Base-by-base conservation (phyloP, 768 basidiomycete genomes). In the Suillus bovinus region DNA sequence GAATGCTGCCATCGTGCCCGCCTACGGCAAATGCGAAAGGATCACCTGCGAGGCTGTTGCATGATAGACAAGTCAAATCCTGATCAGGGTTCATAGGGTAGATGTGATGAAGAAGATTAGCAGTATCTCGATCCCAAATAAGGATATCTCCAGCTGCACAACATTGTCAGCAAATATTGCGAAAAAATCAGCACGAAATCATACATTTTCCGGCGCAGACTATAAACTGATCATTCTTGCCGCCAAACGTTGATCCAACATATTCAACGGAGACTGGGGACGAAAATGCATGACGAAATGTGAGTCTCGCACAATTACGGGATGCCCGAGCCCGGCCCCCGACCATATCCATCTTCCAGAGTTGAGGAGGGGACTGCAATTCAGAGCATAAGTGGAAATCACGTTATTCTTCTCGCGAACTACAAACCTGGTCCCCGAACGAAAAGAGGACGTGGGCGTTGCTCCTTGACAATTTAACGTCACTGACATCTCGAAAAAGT, bases 91-190 rank as follows among this genome's bases (percentile, higher is more conserved):
- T 77, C 69, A 86, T 87, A 34, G 86, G 81, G 11, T 82, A 84
- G 67, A 94, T 81, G 65, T 86, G 82, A 64, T 91, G 90, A 4
- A 94, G 78, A 1, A 91, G 76, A 6, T 84, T 81, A 6, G 84
- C 92, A 16, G 89, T 88, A 73, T 93, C 90, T 64, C 86, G 84
- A 69, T 94, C 92, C 92, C 92, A 94, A 17, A 93, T 90, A 68
- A 90, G 87, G 24, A 94, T 87, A 68, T 93, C 89, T 5, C 92
- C 92, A 63, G 84, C 91, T 92, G 63, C 29, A 33, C 46, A 47
- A 29, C 44, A 59, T 22, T 14, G 42, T 67, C 22, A 14, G 57
- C 61, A 16, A 64, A 61, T 39, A 44, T 61, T 4, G 36, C 5
- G 4, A 14, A 16, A 46, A 29, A 42, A 34, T 33, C 24, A 27